Base-by-base conservation (phyloP, 768 basidiomycete genomes). In the Pleurotus platypus region DNA sequence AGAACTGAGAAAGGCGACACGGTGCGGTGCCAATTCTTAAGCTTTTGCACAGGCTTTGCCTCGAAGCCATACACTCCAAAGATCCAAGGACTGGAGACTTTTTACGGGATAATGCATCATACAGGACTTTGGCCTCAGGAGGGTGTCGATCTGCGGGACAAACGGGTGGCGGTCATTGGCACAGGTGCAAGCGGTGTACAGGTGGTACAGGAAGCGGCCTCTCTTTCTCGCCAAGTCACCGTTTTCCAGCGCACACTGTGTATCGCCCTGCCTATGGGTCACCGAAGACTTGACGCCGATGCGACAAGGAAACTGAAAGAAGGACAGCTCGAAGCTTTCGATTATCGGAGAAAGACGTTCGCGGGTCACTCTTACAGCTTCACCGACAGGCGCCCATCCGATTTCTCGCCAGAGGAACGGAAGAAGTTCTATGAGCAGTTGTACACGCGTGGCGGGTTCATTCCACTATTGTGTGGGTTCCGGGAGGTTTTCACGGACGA, bases 141-240 rank as follows among this genome's bases (percentile, higher is more conserved):
- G 1, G 62, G 61, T 22, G 18, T 65, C 1, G 63, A 67, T 15
- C 53, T 66, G 5, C 13, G 55, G 5, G 63, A 62, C 5, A 68
- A 68, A 47, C 64, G 64, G 3, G 49, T 69, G 11, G 67, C 60
- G 2, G 63, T 68, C 13, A 65, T 68, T 27, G 67, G 67, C 11
- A 64, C 61, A 26, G 63, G 63, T 1, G 57, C 63, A 1, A 58
- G 50, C 12, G 63, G 63, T 15, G 61, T 64, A 12, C 62, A 63
- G 30, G 16, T 63, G 2, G 60, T 61, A 5, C 62, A 63, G 46
- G 60, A 56, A 39, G 46, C 46, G 39, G 55, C 57, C 5, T n/a
- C 54, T 7, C 15, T 46, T 24, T 53, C 20, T 2, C 57, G 18
- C 3, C 59, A 62, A 16, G 59, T 62, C 43, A 62, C 62, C 6